Base-by-base conservation (phyloP, 2,329 filamentous ascomycete genomes). In the Penicillium sp. region DNA sequence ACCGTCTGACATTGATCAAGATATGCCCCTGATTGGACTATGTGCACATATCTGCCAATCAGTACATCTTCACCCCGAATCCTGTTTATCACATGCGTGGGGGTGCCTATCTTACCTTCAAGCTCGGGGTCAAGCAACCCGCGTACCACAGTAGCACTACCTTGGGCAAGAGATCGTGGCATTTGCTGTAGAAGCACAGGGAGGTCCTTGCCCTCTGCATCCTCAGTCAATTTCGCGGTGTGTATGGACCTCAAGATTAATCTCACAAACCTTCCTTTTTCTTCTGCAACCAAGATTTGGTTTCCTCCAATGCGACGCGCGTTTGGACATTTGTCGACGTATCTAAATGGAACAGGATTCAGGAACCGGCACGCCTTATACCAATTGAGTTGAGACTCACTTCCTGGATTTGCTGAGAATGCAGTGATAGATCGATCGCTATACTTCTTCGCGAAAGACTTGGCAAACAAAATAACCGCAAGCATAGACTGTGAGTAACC, bases 381-480 rank as follows among this genome's bases (percentile, higher is more conserved):
- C 18, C 18, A 22, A 29, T 6, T 10, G 3, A 16, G 25, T 14
- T n/a, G 16, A 46, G 3, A 58, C 60, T 55, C 27, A 64, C 61
- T 63, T 29, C 62, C 62, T 4, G 63, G 60, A 47, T 63, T 63
- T 1, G 57, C 59, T 18, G 61, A 58, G 41, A 64, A 65, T 0
- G 59, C 56, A 16, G 34, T 28, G 25, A 62, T 57, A 1, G 49
- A 56, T 27, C 41, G 34, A 28, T 41, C 29, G 3, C 18, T 18
- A 27, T 42, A 47, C n/a, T 33, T 38, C 12, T 46, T 46, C 12
- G 61, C 59, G 18, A 65, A 36, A 19, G 46, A 53, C 45, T 63
- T 63, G 27, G 49, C 42, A 28, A 64, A 58, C 39, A 58, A 37
- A 37, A 65, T 54, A 43, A 64, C 62, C 22, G 63, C 63, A 39